Base-by-base conservation (phyloP, 1,284 basidiomycete genomes). In the Boletus sp. region DNA sequence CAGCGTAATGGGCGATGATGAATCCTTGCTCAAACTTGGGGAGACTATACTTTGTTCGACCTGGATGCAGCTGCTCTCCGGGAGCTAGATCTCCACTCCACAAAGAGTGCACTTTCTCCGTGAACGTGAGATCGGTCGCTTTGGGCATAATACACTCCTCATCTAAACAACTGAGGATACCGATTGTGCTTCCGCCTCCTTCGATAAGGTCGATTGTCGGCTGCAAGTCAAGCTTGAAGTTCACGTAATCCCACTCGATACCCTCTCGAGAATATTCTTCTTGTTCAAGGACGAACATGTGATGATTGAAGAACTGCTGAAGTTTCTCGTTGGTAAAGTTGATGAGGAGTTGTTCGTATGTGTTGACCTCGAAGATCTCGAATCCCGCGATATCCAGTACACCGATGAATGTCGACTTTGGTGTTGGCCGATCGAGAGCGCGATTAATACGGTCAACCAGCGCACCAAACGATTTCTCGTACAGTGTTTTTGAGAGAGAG, bases 141-240 rank as follows among this genome's bases (percentile, higher is more conserved):
- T 91, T 94, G 37, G 96, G 96, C 95, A 99, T 99, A 69, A 99
- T 99, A 65, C 94, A 99, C 61, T 98, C 96, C 66, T 99, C 96
- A 66, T 99, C 96, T 40, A 99, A 75, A 57, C 90, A 87, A 53
- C 92, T 93, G 33, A 99, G 78, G 48, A 99, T 89, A 52, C 96
- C 96, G 56, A 99, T 94, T 8, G 78, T 72, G 49, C 30, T 60
- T 17, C 78, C 76, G 49, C 80, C 82, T 13, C 86, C 78, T 70
- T 99, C 96, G 60, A 99, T 99, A 46, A 99, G 82, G 64, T 99
- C 95, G 67, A 99, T 99, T 0, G 96, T 99, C 0, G 96, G 95
- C 66, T 99, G 96, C 8, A 99, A 75, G 67, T 99, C 95, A 40
- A 98, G 78, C 14, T 95, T 96, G 66, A 99, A 99, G 72, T 99